Evolutionary conservation across 1,284 basidiomycete genomes (phyloP).

Genomic region (Polyporus tsugae): DNA sequence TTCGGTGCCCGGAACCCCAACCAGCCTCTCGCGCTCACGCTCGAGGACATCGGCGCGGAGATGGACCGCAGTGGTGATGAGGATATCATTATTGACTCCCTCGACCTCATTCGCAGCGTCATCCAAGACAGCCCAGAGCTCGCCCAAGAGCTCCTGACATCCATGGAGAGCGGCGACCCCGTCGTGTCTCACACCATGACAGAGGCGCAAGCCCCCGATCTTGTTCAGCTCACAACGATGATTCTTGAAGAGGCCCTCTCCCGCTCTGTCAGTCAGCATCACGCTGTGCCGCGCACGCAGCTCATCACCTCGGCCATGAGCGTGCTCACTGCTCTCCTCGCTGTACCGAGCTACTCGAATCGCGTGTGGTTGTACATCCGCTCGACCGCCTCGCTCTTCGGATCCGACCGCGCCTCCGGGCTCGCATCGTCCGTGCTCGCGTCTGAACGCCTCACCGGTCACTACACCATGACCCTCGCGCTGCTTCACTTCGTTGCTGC

Average conservation of each 20-base stretch:
- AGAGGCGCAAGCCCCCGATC: conserved; percentile 64
- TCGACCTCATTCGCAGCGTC: conserved; percentile 82
- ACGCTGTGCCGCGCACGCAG: conserved; percentile 56
- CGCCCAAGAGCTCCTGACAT: conserved; percentile 71
- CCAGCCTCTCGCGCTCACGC: conserved; percentile 54
- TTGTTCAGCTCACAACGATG: conserved; percentile 83
- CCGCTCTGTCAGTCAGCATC: conserved; percentile 54
- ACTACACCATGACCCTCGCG: conserved; percentile 82
- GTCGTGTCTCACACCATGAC: conserved; percentile 60
- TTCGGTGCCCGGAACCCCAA: conserved; percentile 51
- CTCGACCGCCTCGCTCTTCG: conserved; percentile 80
- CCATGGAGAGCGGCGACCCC: conserved; percentile 65
- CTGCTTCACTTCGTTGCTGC: conserved; percentile 80
- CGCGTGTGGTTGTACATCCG: conserved; percentile 89
- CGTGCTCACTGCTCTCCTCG: conserved; percentile 80
- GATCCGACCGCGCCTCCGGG: conserved; percentile 60
- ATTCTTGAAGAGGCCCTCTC: conserved; percentile 85
- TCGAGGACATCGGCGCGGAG: conserved; percentile 78
- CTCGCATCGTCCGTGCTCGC: conserved; percentile 74
- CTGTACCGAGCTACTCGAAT: conserved; percentile 76
- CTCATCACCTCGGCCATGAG: conserved; percentile 84
- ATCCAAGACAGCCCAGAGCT: conserved; percentile 73
- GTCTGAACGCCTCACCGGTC: conserved; percentile 75
- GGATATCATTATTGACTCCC: conserved; percentile 69
- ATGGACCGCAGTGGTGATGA: conserved; percentile 64